These are phyloP conservation scores for Vigna unguiculata DNA, from an alignment of 306 rosid genomes.

Conservation along the genomic window DNA sequence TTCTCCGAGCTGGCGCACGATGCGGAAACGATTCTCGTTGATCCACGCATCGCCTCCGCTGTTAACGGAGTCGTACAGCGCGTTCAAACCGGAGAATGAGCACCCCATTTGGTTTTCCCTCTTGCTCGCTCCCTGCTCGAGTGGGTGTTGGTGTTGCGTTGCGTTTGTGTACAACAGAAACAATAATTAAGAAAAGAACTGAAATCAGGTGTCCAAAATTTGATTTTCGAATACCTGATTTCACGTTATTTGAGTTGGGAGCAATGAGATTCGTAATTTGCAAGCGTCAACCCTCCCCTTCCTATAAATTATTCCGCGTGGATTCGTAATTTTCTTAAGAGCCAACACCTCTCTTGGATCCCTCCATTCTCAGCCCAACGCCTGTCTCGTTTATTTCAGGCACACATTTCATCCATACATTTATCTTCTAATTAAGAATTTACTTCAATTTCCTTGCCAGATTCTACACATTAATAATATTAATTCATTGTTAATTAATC, in stretches of 20 bases:
- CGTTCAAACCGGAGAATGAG: slow-evolving; percentile 90
- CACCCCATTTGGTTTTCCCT: slow-evolving; percentile 73
- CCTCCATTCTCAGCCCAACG: slow-evolving; percentile 53
- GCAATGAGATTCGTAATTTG: slow-evolving; percentile 15
- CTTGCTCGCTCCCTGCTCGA: neutral
- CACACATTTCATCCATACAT: slow-evolving; percentile 27
- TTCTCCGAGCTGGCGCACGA: slow-evolving; percentile 95
- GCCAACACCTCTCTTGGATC: slow-evolving; percentile 36
- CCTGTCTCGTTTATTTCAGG: slow-evolving; percentile 31
- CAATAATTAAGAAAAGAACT: neutral
- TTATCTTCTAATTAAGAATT: neutral
- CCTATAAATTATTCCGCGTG: slow-evolving; percentile 2
- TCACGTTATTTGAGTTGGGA: slow-evolving; percentile 42
- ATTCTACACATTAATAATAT: too few species aligned
- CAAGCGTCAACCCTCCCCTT: slow-evolving; percentile 2
- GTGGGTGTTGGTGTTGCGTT: neutral
- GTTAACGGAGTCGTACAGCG: slow-evolving; percentile 86
- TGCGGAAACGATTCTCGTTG: slow-evolving; percentile 90
- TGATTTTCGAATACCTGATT: slow-evolving; percentile 61
- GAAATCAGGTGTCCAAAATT: slow-evolving; percentile 55
- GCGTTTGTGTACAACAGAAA: neutral
- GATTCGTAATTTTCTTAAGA: neutral
- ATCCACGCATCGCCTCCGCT: slow-evolving; percentile 99
- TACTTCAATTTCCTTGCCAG: neutral
- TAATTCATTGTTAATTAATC: neutral